These are phyloP conservation scores for maize (Zea mays) DNA, from an alignment of 176 grass and related monocot genomes.

Conservation along the genomic window DNA sequence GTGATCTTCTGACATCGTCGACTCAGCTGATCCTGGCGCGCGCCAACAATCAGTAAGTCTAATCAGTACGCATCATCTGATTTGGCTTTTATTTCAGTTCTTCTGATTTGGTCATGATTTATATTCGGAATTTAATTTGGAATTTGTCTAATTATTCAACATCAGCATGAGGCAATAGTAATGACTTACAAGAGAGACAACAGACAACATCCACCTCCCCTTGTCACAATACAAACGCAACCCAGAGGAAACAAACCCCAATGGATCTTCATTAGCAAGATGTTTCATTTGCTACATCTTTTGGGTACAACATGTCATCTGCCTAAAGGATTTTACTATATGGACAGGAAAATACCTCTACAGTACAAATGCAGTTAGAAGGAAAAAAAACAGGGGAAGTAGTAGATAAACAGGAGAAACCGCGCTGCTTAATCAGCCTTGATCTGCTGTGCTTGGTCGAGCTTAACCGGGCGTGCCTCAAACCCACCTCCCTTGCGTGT, in stretches of 20 bases:
- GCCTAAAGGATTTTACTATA: constrained; percentile 40
- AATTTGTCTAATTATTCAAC: too few relatives aligned
- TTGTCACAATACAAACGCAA: not conserved
- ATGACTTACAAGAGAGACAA: not conserved
- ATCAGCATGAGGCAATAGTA: constrained; percentile 20
- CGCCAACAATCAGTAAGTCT: too few relatives aligned
- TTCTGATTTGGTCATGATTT: too few relatives aligned
- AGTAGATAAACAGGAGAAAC: not conserved
- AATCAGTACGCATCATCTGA: too few relatives aligned
- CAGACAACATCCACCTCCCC: not conserved
- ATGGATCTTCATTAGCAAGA: constrained; percentile 25
- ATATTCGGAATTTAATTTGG: too few relatives aligned
- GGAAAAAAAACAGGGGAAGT: constrained; percentile 35
- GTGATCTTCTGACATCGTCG: too few relatives aligned
- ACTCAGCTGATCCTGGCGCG: too few relatives aligned
- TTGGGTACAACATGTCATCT: constrained; percentile 42
- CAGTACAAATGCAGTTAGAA: constrained; percentile 40
- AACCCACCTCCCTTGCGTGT: constrained; percentile 63
- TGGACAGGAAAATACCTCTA: constrained; percentile 42
- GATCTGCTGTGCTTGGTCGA: constrained; percentile 37
- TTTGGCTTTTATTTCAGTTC: too few relatives aligned
- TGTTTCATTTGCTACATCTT: constrained; percentile 58
- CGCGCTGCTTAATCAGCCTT: constrained; percentile 33
- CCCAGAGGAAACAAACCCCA: constrained; percentile 12
- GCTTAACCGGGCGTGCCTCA: constrained; percentile 52